Conservation (phyloP, 2,329 filamentous ascomycete species). For the Pestalotiopsis sp. region DNA sequence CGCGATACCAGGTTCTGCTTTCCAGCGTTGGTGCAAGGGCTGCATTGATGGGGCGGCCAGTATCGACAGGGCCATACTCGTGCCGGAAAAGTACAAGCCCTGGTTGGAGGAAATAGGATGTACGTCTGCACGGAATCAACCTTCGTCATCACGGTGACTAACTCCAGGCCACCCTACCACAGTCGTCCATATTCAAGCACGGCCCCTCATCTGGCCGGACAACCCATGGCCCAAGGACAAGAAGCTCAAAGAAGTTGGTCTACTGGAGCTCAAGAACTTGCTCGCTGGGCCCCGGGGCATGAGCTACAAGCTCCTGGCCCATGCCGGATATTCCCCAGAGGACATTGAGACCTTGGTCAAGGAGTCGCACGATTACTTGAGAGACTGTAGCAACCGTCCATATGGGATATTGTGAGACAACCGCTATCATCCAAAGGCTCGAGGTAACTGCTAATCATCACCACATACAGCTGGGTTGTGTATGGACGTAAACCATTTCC, state of each 20-base stretch:
- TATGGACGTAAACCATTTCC: neutral
- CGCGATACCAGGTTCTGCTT: neutral
- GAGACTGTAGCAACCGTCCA: neutral
- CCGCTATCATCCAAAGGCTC: neutral
- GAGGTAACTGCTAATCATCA: no score
- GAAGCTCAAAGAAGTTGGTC: neutral
- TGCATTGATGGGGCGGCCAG: neutral
- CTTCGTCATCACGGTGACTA: neutral
- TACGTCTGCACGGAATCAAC: neutral
- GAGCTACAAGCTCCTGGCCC: neutral
- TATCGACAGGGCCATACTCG: neutral
- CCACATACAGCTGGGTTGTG: neutral
- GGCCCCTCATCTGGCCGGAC: neutral
- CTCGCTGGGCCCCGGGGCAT: neutral
- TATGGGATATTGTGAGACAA: neutral
- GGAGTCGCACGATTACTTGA: neutral
- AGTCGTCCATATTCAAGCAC: neutral
- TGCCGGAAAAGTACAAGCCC: neutral
- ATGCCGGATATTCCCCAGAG: neutral
- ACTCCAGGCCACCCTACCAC: no score
- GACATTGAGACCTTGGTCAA: neutral
- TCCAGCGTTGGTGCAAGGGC: neutral
- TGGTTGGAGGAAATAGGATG: constrained; percentile 1
- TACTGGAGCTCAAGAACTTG: neutral
- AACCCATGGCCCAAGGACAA: neutral